Evolutionary conservation across 768 basidiomycete genomes (phyloP).

Genomic region (Sporobolomyces roseus): DNA sequence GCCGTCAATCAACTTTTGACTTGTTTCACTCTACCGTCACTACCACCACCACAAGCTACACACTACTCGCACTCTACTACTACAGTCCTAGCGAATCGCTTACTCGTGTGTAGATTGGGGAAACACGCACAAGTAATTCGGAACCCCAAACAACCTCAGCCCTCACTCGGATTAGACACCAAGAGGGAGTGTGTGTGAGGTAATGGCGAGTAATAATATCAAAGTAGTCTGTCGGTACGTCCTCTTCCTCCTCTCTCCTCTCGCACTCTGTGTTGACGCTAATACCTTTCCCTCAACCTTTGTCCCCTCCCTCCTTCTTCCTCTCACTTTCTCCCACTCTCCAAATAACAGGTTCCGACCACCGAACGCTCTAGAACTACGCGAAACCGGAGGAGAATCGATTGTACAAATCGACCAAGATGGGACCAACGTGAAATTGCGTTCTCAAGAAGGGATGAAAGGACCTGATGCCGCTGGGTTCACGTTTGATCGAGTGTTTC

Average conservation of each 20-base stretch:
- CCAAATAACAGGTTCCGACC: conserved; percentile 73
- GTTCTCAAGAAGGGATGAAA: conserved; percentile 59
- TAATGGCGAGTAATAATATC: conserved; percentile 63
- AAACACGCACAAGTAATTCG: too few species aligned
- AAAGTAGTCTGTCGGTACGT: conserved; percentile 95
- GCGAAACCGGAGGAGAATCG: conserved; percentile 74
- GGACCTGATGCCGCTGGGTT: conserved; percentile 97
- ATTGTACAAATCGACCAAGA: conserved; percentile 85
- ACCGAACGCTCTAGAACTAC: conserved; percentile 80
- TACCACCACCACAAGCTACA: too few species aligned
- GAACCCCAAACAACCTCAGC: too few species aligned
- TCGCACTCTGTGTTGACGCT: neutral
- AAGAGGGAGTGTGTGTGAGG: too few species aligned
- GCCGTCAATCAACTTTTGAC: too few species aligned
- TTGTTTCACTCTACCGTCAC: too few species aligned
- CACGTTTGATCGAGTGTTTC: conserved; percentile 94
- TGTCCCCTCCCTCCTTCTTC: neutral
- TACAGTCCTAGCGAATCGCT: too few species aligned
- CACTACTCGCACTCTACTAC: too few species aligned
- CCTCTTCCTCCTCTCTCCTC: neutral
- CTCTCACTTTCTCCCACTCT: neutral
- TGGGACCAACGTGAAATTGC: conserved; percentile 75
- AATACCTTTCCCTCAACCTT: neutral
- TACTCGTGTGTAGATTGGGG: too few species aligned
- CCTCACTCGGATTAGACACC: too few species aligned